These are phyloP conservation scores for Salix suchowensis DNA, from an alignment of 345 rosid genomes.

Conservation along the genomic window DNA sequence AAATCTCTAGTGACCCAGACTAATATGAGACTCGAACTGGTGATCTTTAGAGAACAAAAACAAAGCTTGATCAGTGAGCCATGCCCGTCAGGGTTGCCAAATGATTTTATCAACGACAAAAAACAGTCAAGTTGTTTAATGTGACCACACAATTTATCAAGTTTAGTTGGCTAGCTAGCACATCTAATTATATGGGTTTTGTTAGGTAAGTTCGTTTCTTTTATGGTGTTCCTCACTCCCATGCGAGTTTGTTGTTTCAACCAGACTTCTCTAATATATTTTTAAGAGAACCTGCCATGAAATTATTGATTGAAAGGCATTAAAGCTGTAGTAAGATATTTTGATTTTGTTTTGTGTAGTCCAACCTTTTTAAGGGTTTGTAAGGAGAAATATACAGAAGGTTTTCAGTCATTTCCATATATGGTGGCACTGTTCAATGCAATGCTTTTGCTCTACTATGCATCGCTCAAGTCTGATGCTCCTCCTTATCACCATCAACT, in stretches of 20 bases:
- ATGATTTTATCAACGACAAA: not conserved
- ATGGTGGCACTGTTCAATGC: slow-evolving; percentile 61
- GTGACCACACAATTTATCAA: not conserved
- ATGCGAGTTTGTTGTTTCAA: slow-evolving; percentile 21
- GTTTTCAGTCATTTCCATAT: slow-evolving; percentile 64
- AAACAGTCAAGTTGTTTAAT: not conserved
- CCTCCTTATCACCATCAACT: slow-evolving; percentile 67
- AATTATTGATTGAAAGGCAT: not conserved
- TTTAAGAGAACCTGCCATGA: not conserved
- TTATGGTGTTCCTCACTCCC: slow-evolving; percentile 34
- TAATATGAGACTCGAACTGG: no score
- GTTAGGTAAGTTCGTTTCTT: slow-evolving; percentile 21
- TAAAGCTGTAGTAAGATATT: not conserved
- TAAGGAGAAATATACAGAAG: slow-evolving; percentile 78
- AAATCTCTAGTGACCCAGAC: no score
- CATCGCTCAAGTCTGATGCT: slow-evolving; percentile 51
- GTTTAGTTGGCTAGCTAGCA: not conserved
- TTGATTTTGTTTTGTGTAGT: slow-evolving; percentile 22
- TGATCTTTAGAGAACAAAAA: no score
- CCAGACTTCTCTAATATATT: not conserved
- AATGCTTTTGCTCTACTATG: slow-evolving; percentile 63
- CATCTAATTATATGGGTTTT: not conserved
- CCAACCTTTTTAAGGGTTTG: slow-evolving; percentile 59
- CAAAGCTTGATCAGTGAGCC: no score
- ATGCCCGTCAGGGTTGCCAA: no score